phyloP scores from a whole-genome alignment of 31 red algal genomes.

The Asparagopsis taxiformis region DNA sequence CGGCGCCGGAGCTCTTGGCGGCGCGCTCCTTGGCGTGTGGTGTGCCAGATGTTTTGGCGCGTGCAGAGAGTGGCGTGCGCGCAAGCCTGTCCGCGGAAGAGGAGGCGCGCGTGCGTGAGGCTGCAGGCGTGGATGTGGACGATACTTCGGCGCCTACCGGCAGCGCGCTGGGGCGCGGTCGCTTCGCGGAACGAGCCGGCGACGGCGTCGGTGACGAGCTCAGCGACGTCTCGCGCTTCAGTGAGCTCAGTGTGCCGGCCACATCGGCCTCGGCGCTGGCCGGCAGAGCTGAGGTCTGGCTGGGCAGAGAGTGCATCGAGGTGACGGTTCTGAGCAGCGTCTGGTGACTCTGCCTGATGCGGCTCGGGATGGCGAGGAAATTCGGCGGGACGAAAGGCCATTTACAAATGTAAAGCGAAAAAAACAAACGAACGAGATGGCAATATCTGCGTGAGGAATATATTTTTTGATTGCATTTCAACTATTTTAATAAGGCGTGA shows the following conservation, averaged over 20 bases:
- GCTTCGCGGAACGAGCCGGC: neutral
- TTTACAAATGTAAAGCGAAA: too few relatives aligned
- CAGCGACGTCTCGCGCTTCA: constrained; percentile 7
- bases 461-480: too few relatives aligned
- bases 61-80: neutral
- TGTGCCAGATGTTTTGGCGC: neutral
- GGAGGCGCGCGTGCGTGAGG: too few relatives aligned
- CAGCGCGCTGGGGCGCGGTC: constrained; percentile 18
- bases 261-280: neutral
- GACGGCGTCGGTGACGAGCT: neutral
- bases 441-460: too few relatives aligned
- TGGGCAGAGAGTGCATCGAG: neutral
- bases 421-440: too few relatives aligned
- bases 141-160: too few relatives aligned
- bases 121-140: too few relatives aligned
- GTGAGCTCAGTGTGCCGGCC: constrained; percentile 3
- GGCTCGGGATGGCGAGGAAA: too few relatives aligned
- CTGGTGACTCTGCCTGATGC: too few relatives aligned
- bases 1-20: neutral
- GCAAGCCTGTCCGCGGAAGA: neutral
- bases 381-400: too few relatives aligned
- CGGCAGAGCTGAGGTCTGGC: neutral
- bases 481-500: too few relatives aligned
- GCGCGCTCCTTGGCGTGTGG: neutral
- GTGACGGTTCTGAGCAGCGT: too few relatives aligned